Evolutionary conservation across 305 asterid species (phyloP).

Genomic region (Lippia alba): DNA sequence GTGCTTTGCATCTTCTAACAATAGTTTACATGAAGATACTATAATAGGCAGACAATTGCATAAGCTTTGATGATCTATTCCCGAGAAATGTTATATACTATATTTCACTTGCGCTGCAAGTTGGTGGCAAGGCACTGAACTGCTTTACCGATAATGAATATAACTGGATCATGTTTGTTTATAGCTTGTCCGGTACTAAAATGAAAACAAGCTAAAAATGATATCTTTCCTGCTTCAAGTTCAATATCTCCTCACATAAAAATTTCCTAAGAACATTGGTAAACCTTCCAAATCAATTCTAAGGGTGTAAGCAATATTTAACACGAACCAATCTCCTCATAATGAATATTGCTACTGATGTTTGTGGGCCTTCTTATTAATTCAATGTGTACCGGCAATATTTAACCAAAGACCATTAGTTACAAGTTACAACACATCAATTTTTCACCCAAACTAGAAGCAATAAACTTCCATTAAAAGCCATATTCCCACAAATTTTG

Average conservation of each 20-base stretch:
- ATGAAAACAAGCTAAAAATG: conserved; percentile 7
- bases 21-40: neutral
- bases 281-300: neutral
- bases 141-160: conserved; percentile 17
- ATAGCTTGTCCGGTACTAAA: neutral
- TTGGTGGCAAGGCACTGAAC: conserved; percentile 3
- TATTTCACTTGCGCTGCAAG: conserved; percentile 13
- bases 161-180: neutral
- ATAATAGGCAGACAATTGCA: no score
- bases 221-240: neutral
- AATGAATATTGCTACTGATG: no score
- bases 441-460: conserved; percentile 13
- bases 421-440: neutral
- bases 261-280: neutral
- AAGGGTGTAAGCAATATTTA: no score
- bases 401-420: neutral
- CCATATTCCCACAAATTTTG: neutral
- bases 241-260: conserved; percentile 1
- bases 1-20: neutral
- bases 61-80: no score
- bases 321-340: no score
- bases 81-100: no score
- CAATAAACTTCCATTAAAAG: conserved; percentile 9
- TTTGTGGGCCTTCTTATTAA: no score
- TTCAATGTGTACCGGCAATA: neutral